Conservation (phyloP, 2,329 filamentous ascomycete genomes). For the Fusarium sacchari region DNA sequence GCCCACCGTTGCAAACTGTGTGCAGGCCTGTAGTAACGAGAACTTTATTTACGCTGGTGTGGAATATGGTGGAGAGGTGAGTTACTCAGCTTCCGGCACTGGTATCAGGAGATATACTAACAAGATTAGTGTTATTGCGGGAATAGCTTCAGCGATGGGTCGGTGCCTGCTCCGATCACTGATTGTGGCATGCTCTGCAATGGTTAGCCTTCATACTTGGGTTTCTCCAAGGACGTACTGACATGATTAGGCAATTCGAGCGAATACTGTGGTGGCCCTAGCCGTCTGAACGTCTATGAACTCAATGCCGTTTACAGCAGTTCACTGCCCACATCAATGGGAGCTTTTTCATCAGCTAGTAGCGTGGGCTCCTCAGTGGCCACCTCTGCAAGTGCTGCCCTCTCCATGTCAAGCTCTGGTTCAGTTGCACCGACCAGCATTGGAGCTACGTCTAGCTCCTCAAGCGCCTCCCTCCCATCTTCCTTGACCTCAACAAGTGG, state of each 20-base stretch:
- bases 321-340: not conserved
- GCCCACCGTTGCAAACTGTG: constrained; percentile 48
- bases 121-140: constrained; percentile 50
- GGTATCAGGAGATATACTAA: not conserved
- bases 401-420: not conserved
- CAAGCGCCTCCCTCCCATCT: rapidly evolving
- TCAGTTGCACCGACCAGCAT: not conserved
- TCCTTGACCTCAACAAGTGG: rapidly evolving
- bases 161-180: constrained; percentile 42
- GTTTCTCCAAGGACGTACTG: not conserved
- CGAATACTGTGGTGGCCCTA: constrained; percentile 50
- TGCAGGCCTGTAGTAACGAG: constrained; percentile 45
- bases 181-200: constrained; percentile 52
- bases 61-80: constrained; percentile 53
- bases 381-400: rapidly evolving
- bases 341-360: not conserved
- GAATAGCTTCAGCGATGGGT: constrained; percentile 42
- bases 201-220: constrained; percentile 18
- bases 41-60: constrained; percentile 48
- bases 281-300: constrained; percentile 51
- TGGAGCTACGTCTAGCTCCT: rapidly evolving
- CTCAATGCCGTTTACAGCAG: constrained; percentile 21
- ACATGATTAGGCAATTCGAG: constrained; percentile 45
- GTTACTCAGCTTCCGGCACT: not conserved
- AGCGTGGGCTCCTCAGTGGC: not conserved